These are phyloP conservation scores for Citrus cavaleriei DNA, from an alignment of 345 rosid genomes.

Conservation along the genomic window DNA sequence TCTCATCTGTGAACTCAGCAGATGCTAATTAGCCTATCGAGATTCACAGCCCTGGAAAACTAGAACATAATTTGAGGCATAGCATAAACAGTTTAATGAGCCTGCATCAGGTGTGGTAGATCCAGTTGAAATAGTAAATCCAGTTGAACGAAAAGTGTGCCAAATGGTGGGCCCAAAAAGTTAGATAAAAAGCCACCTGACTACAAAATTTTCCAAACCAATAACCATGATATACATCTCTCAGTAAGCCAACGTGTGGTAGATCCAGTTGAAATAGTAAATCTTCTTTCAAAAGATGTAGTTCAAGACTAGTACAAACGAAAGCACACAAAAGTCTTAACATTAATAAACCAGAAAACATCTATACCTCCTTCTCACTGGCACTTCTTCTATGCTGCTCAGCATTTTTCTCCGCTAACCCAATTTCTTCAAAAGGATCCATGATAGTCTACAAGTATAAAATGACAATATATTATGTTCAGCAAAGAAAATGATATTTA, in stretches of 20 bases:
- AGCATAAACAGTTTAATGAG: not conserved
- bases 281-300: conserved; percentile 2
- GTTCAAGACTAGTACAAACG: not conserved
- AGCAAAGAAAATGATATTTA: not conserved
- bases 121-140: too few species aligned
- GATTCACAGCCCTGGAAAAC: not conserved
- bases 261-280: not conserved
- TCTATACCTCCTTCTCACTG: conserved; percentile 69
- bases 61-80: not conserved
- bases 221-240: not conserved
- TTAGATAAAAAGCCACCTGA: not conserved
- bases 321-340: not conserved
- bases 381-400: conserved; percentile 92
- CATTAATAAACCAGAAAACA: not conserved
- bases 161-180: not conserved
- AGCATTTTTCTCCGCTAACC: conserved; percentile 62
- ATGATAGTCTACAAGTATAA: conserved; percentile 45
- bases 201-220: not conserved
- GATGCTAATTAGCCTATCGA: not conserved
- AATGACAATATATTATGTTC: conserved; percentile 4
- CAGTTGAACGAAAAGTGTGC: too few species aligned
- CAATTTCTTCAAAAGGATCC: conserved; percentile 92
- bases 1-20: not conserved
- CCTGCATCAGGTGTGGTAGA: not conserved
- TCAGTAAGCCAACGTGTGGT: not conserved